Base-by-base conservation (phyloP, 129 eudicot genomes). In the Tagetes erecta region DNA sequence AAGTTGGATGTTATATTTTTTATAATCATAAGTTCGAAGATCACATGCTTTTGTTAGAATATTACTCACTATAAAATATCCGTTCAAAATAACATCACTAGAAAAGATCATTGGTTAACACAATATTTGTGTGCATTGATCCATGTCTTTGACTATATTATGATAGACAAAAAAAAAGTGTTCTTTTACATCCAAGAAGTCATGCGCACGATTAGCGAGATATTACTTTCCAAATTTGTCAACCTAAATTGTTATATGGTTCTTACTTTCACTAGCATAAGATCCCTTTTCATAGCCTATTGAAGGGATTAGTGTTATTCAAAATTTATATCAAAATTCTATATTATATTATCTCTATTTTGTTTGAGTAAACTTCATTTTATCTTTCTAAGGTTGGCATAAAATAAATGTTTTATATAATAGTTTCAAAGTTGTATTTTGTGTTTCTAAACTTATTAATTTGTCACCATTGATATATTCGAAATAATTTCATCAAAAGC, bases 181-280 rank as follows among this genome's bases (percentile, higher is more conserved):
- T 40, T 71, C 10, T 50, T 38, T 47, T 75, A 64, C 72, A 75
- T 53, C 37, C 64, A 63, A 33, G 74, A 14, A 74, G 62, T 13
- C 50, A 63, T 42, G 30, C 27, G 59, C 80, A 76, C 62, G 63
- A 38, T 36, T 59, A 45, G 55, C 81, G 14, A 56, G 38, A 47
- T 42, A 68, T 20, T 57, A 53, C 41, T 77, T 77, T 68, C 81
- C 63, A 42, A 44, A 68, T 57, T n/a, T 77, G 39, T 60, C 33
- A 77, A 68, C 53, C 14, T 5, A 37, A 37, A 41, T 5, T 41
- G 36, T 50, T 37, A 8, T 74, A 20, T 20, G 27, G 27, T 20
- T 20, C 27, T 20, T 20, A 20, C 27, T 10, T 63, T 49, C 42
- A 10, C 38, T 76, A 56, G 62, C 59, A 36, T 76, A 68, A 70